phyloP scores from a whole-genome alignment of 139 green algal genomes.

The Haematococcus lacustris region DNA sequence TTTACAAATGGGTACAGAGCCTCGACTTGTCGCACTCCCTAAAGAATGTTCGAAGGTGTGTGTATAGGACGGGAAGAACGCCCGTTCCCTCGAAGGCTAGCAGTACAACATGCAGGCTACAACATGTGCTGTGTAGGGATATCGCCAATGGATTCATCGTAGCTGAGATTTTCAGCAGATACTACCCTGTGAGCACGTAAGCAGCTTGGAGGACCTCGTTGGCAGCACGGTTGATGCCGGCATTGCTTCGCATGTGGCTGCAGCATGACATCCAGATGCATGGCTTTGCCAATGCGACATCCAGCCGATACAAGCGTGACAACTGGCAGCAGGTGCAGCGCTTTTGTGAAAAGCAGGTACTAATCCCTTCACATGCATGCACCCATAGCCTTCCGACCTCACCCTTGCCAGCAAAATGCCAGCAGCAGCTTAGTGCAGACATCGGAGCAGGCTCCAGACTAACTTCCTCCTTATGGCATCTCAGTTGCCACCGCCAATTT shows the following conservation, averaged over 20 bases:
- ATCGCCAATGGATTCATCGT: conserved; percentile 47
- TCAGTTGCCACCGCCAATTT: too few species aligned
- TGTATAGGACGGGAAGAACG: neutral
- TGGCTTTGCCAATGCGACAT: conserved; percentile 48
- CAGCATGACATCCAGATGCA: conserved; percentile 60
- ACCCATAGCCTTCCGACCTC: neutral
- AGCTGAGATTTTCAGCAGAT: conserved; percentile 46
- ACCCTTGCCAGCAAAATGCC: neutral
- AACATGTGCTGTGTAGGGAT: conserved; percentile 23
- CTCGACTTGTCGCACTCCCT: conserved; percentile 42
- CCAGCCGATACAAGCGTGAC: conserved; percentile 40
- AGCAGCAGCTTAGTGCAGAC: neutral
- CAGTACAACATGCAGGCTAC: neutral
- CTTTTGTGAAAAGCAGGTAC: conserved; percentile 21
- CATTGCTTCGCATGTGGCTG: neutral
- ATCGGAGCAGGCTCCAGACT: neutral
- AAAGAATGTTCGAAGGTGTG: conserved; percentile 37
- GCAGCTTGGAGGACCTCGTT: neutral
- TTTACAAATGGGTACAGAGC: conserved; percentile 46
- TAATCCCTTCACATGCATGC: neutral
- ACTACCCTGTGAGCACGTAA: conserved; percentile 45
- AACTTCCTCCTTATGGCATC: neutral
- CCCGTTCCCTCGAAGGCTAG: neutral
- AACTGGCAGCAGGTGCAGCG: conserved; percentile 49
- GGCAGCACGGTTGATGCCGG: neutral